Evolutionary conservation across 345 rosid genomes (phyloP).

Genomic region (Rubroshorea leprosula): DNA sequence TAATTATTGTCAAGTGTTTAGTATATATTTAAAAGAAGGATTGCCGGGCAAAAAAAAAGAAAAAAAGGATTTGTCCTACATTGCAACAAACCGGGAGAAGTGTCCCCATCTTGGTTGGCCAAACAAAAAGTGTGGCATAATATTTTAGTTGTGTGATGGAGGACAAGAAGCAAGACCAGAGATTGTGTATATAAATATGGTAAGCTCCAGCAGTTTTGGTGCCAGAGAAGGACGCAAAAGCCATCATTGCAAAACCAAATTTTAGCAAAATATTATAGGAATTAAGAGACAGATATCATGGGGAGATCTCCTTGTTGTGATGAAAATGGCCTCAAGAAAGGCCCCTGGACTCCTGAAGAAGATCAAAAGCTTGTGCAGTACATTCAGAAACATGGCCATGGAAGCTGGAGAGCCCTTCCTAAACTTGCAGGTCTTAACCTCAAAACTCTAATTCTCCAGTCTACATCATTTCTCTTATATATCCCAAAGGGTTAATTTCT

Average conservation of each 20-base stretch:
- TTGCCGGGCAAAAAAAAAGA: no score
- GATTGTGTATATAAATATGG: constrained; percentile 27
- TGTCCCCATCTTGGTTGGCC: constrained; percentile 20
- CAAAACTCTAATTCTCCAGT: neutral
- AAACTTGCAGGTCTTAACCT: constrained; percentile 42
- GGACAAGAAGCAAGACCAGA: constrained; percentile 7
- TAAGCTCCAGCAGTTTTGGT: constrained; percentile 15
- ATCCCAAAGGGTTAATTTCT: no score
- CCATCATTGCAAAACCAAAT: neutral
- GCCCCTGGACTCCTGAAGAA: constrained; percentile 68
- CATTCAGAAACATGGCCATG: constrained; percentile 52
- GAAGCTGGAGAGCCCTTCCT: constrained; percentile 71
- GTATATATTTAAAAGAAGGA: no score
- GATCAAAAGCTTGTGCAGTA: constrained; percentile 46
- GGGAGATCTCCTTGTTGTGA: constrained; percentile 53
- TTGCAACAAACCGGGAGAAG: constrained; percentile 1
- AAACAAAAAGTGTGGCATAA: constrained; percentile 14
- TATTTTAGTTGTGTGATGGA: constrained; percentile 7
- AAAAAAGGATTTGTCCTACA: neutral
- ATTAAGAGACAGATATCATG: constrained; percentile 16
- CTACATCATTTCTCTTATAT: no score
- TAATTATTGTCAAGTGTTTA: no score
- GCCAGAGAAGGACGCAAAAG: constrained; percentile 14
- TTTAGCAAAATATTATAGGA: neutral
- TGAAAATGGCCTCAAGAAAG: constrained; percentile 60